Conservation (phyloP, 2,329 filamentous ascomycete species). For the Cyphellophora attinorum region DNA sequence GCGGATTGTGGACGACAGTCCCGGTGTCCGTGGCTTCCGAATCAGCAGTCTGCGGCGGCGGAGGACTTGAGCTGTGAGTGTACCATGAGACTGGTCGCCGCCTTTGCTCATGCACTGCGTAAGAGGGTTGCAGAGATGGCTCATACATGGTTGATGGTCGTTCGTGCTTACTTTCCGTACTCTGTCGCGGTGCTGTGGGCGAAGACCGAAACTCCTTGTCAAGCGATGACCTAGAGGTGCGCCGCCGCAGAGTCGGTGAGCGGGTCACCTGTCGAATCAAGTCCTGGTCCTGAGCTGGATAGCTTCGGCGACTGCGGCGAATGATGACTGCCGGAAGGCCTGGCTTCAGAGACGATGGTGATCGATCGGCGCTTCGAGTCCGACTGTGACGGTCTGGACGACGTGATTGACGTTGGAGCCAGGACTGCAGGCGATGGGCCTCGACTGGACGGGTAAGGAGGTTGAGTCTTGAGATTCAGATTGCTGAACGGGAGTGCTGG, state of each 20-base stretch:
- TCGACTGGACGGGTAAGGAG: conserved; percentile 1
- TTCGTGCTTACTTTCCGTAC: not conserved
- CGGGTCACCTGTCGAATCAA: too few relatives aligned
- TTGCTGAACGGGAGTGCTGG: conserved; percentile 3
- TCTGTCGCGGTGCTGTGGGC: not conserved
- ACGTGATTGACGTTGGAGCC: conserved; percentile 6
- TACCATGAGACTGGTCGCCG: not conserved
- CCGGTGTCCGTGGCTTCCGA: not conserved
- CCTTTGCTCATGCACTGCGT: not conserved
- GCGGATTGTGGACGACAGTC: not conserved
- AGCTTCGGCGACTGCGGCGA: too few relatives aligned
- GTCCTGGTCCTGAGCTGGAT: too few relatives aligned
- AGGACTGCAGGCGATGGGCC: conserved; percentile 1
- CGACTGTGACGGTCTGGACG: conserved; percentile 1
- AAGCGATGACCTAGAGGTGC: conserved; percentile 4
- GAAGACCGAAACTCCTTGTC: conserved; percentile 4
- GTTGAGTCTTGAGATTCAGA: conserved; percentile 1
- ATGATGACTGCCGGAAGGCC: too few relatives aligned
- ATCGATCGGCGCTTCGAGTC: not conserved
- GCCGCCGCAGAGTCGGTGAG: not conserved
- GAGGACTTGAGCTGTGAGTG: not conserved
- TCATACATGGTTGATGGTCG: not conserved
- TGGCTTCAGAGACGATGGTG: not conserved
- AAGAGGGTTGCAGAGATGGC: not conserved
- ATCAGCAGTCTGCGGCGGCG: not conserved